phyloP scores from a whole-genome alignment of 306 rosid species.

The Lagenaria siceraria region DNA sequence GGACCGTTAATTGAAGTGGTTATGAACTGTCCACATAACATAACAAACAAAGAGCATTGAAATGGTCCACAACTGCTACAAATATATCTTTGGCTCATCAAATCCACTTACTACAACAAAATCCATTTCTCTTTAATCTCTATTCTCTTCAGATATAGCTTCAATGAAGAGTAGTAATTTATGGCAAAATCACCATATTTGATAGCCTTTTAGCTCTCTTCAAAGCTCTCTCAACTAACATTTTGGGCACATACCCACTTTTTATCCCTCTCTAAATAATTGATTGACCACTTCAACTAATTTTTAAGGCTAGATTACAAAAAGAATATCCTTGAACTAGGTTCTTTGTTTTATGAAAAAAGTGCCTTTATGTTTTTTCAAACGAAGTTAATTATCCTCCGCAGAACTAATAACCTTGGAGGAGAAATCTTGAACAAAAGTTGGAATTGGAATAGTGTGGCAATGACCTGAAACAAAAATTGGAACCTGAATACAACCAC shows the following conservation, averaged over 20 bases:
- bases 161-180: background rate
- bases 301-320: background rate
- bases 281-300: background rate
- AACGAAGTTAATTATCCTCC: no score
- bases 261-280: background rate
- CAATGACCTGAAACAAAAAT: no score
- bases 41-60: background rate
- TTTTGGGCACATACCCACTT: background rate
- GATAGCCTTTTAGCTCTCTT: background rate
- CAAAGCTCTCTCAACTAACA: background rate
- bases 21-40: background rate
- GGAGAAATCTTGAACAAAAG: no score
- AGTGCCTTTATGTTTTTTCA: no score
- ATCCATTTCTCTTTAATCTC: background rate
- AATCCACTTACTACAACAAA: background rate
- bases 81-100: background rate
- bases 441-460: no score
- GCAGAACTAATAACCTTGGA: no score
- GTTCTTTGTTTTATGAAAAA: no score
- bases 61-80: background rate
- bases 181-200: background rate
- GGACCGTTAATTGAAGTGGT: background rate
- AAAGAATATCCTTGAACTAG: no score
- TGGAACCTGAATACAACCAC: no score
- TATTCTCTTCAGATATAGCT: background rate